Base-by-base conservation (phyloP, 2,329 filamentous ascomycete genomes). In the Helotiales sp. region DNA sequence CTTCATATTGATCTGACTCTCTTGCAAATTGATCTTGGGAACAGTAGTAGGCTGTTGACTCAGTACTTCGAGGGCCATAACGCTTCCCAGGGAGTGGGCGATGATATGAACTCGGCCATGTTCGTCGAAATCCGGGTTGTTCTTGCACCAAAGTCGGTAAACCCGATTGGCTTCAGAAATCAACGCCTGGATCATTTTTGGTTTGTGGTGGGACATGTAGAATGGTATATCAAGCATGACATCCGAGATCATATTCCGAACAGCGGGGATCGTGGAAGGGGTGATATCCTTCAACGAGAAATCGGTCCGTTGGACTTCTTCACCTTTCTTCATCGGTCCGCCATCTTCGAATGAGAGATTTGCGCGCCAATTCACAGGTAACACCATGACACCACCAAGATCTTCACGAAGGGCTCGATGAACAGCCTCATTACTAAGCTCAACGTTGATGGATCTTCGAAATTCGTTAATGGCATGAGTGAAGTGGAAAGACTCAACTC, bases 171-270 rank as follows among this genome's bases (percentile, higher is more conserved):
- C 95, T 80, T 99, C 96, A 66, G 86, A 86, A 47, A 97, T 90
- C 57, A 97, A 89, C 0, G 96, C 94, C 50, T 90, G 86, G 60
- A 97, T 91, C 94, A 99, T 98, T 78, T 93, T 97, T 3, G 90
- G 87, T 75, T 98, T 97, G 80, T 98, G 95, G 67, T 96, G 92
- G 0, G 95, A 98, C 80, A 99, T 90, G 80, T 98, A 99, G 77
- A 97, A 98, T 0, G 96, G 96, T 59, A 99, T 95, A 77, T 99
- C 96, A 59, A 98, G 90, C 93, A 99, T 97, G 73, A 99, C 93
- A 78, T 99, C 96, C 49, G 92, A 96, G 69, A 99, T 96, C 77
- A 99, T 89, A 75, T 91, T 93, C 54, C 96, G 90, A n/a, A 99
- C 91, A 0, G 93, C 93, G 0, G 95, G 94, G 32, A 99, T 92